Evolutionary conservation across 306 rosid genomes (phyloP).

Genomic region (Quillaja saponaria): DNA sequence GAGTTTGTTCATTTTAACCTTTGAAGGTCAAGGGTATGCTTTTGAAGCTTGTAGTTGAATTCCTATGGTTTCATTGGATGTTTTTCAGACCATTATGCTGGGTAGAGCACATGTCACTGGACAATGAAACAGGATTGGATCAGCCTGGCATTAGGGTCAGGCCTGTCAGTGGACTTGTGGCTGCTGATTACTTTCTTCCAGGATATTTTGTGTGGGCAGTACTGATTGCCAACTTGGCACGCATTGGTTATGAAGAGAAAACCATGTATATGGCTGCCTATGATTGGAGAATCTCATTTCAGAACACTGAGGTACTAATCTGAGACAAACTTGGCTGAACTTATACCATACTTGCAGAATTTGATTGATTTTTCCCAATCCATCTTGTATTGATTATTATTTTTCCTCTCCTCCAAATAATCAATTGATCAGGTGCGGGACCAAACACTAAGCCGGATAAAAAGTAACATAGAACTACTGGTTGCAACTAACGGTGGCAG

Average conservation of each 20-base stretch:
- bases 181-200: conserved; percentile 88
- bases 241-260: conserved; percentile 87
- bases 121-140: conserved; percentile 84
- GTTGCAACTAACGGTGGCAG: conserved; percentile 72
- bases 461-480: conserved; percentile 75
- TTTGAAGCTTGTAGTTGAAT: conserved; percentile 16
- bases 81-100: conserved; percentile 73
- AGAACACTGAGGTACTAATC: conserved; percentile 92
- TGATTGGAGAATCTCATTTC: conserved; percentile 87
- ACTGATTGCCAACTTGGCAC: conserved; percentile 85
- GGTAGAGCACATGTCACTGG: conserved; percentile 84
- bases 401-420: neutral
- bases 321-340: neutral
- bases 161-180: conserved; percentile 91
- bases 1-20: conserved; percentile 23
- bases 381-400: neutral
- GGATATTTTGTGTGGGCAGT: conserved; percentile 95
- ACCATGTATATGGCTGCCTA: conserved; percentile 90
- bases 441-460: conserved; percentile 71
- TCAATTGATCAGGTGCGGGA: conserved; percentile 62
- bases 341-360: conserved; percentile 2
- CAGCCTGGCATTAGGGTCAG: conserved; percentile 69
- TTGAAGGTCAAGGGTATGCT: neutral
- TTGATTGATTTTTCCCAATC: conserved; percentile 28
- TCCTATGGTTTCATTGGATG: conserved; percentile 2